Conservation (phyloP, 2,329 filamentous ascomycete species). For the Chrysoporthe puriensis region DNA sequence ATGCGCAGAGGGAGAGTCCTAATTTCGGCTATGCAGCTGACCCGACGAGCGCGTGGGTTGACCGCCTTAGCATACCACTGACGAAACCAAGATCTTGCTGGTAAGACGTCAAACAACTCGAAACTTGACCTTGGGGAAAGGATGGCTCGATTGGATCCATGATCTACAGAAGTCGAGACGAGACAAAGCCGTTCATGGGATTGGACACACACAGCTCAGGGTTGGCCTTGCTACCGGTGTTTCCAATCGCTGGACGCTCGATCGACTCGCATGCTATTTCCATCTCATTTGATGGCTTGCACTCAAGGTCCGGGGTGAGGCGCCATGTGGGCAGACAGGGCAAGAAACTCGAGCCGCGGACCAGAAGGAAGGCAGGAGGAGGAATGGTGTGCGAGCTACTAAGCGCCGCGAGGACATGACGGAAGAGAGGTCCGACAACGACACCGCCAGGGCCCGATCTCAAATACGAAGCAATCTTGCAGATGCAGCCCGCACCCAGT, state of each 20-base stretch:
- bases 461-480: neutral
- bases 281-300: slow-evolving; percentile 10
- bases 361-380: too few species aligned
- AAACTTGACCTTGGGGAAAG: slow-evolving; percentile 18
- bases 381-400: neutral
- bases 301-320: neutral
- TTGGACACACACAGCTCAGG: slow-evolving; percentile 12
- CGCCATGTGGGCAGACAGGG: neutral
- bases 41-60: slow-evolving; percentile 7
- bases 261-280: slow-evolving; percentile 10
- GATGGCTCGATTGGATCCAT: slow-evolving; percentile 21
- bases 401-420: neutral
- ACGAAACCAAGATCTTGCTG: slow-evolving; percentile 6
- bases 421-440: neutral
- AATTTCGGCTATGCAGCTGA: slow-evolving; percentile 16
- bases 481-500: neutral
- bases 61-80: neutral
- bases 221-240: slow-evolving; percentile 17
- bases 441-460: neutral
- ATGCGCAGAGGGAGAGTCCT: slow-evolving; percentile 3
- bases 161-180: slow-evolving; percentile 25
- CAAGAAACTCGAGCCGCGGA: neutral
- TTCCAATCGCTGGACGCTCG: slow-evolving; percentile 21
- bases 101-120: slow-evolving; percentile 22
- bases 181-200: slow-evolving; percentile 24